A percentile compares a stretch with the other conserved stretches of the same genome.
phyloP scores from a whole-genome alignment of 1,284 basidiomycete species.

The Cryptococcus depauperatus region DNA sequence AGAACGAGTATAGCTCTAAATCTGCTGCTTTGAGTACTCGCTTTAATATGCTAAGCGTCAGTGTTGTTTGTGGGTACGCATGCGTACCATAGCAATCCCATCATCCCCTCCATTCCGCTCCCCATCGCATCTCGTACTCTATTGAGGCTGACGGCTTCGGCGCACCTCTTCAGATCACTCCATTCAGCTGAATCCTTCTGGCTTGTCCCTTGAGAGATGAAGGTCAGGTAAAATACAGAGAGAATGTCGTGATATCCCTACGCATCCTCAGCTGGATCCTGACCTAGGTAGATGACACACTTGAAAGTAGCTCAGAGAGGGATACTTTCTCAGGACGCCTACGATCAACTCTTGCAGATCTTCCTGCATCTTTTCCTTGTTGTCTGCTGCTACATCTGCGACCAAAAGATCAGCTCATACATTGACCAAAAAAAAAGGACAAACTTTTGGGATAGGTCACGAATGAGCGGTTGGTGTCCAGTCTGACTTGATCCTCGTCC shows the following conservation, averaged over 20 bases:
- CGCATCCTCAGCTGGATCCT: neutral
- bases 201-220: conserved; percentile 37
- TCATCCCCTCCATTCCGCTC: conserved; percentile 67
- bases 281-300: conserved; percentile 41
- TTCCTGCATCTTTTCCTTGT: conserved; percentile 54
- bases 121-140: conserved; percentile 86
- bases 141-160: conserved; percentile 55
- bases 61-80: neutral
- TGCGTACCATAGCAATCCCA: conserved; percentile 66
- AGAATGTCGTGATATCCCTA: conserved; percentile 90
- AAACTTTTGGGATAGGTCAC: conserved; percentile 78
- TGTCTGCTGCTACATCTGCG: conserved; percentile 20
- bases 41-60: conserved; percentile 54
- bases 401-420: neutral
- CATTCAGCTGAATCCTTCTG: conserved; percentile 47
- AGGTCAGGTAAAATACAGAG: conserved; percentile 73
- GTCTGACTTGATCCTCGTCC: conserved; percentile 73
- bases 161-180: conserved; percentile 57
- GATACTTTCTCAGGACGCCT: conserved; percentile 62
- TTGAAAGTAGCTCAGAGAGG: conserved; percentile 76
- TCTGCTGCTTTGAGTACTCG: conserved; percentile 64
- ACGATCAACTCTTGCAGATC: conserved; percentile 67
- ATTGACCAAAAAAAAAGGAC: conserved; percentile 3
- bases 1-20: conserved; percentile 56
- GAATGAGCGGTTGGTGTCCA: conserved; percentile 82